Conservation (phyloP, 164 flowering plant genomes). For the Chloranthus sessilifolius region DNA sequence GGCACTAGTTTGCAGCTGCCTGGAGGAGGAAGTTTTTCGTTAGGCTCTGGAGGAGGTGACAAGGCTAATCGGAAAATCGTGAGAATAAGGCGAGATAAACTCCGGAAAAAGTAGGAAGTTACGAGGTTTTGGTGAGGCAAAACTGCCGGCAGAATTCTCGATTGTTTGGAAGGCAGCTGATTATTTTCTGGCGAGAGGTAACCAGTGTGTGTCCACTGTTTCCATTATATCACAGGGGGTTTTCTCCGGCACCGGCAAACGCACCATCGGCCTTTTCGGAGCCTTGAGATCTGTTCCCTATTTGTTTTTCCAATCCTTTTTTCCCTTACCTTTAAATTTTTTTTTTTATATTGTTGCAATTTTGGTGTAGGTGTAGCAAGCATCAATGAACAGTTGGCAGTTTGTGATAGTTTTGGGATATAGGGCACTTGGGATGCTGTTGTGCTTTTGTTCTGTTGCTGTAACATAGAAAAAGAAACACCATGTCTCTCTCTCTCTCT, state of each 20-base stretch:
- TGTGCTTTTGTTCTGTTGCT: conserved; percentile 6
- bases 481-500: no score
- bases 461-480: conserved; percentile 16
- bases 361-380: conserved; percentile 19
- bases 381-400: background rate
- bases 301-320: no score
- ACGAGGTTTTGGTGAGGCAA: no score
- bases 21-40: conserved; percentile 29
- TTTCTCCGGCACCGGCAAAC: no score
- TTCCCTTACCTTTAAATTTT: no score
- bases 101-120: conserved; percentile 19
- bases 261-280: no score
- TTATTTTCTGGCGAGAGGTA: no score
- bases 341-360: conserved; percentile 16
- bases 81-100: conserved; percentile 16
- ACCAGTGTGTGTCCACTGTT: no score
- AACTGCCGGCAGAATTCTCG: no score
- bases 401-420: background rate
- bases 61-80: conserved; percentile 23
- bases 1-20: conserved; percentile 41
- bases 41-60: conserved; percentile 26
- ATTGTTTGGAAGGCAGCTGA: no score
- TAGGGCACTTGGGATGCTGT: background rate
- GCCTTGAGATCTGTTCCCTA: no score
- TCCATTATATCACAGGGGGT: no score